Evolutionary conservation across 169 alveolate genomes (phyloP), one percentile per base, ranked within the genome.

Genomic region (Plasmodium yoelii): DNA sequence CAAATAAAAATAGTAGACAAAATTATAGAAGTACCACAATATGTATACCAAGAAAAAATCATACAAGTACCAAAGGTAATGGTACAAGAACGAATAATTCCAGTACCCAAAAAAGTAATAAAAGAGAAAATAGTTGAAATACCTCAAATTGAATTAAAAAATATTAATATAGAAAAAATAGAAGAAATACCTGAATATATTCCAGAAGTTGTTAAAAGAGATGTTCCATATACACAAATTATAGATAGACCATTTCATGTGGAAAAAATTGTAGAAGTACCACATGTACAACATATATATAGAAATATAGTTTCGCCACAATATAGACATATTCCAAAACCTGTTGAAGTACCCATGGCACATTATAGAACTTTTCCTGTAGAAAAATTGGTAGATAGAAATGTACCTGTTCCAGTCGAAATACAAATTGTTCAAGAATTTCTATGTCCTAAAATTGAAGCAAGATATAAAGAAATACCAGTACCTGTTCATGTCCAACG

Each of bases 391-490:
- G 95, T 96, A 68, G 98, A 96, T 42, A 91, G 98, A 64, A 95
- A 96, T 57, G 98, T 96, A 10, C 98, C 98, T 24, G 97, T 96
- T 6, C 98, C 98, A 18, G 98, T 96, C 59, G 98, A 96, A 73
- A 92, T 96, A 24, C 98, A 96, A 75, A 96, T 96, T 26, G 96
- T 96, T 28, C 98, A 96, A 82, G 98, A 96, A 87, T 95, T 95
- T 69, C 88, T 94, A 59, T 96, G 98, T 84, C 97, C 98, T 6
- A 96, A 94, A 88, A 93, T 96, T 34, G 98, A 96, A 90, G 80
- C 74, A 67, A 93, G 97, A 49, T 96, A 96, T 92, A 95, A 95
- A 59, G 98, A 96, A 87, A 95, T 96, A 57, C 98, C 98, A 9
- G 97, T 96, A 64, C 98, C 98, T 44, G 95, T 96, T 12, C 98